A percentile compares a stretch with the other conserved stretches of the same genome.
phyloP scores from a whole-genome alignment of 2,329 filamentous ascomycete species.

The Fusarium sp. region DNA sequence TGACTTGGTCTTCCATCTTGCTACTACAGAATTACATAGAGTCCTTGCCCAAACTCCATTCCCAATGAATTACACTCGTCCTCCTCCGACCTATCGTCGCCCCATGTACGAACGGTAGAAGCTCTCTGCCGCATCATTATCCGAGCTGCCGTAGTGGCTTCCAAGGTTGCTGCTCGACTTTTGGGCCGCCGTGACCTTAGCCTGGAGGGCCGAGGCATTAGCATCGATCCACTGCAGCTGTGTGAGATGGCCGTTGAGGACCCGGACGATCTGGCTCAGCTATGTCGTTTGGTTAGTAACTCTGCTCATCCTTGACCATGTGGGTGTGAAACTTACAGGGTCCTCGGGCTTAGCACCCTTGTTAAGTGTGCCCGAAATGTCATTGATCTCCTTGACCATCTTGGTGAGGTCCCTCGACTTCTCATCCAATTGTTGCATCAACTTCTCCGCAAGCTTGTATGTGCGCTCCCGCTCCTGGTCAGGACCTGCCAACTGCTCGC shows the following conservation, averaged over 20 bases:
- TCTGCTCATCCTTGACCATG: slow-evolving; percentile 15
- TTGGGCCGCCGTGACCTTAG: slow-evolving; percentile 85
- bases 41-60: slow-evolving; percentile 44
- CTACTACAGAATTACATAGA: slow-evolving; percentile 25
- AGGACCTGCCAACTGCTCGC: slow-evolving; percentile 83
- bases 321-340: slow-evolving; percentile 70
- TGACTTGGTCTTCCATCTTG: slow-evolving; percentile 29
- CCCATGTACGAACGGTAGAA: slow-evolving; percentile 93
- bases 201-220: slow-evolving; percentile 82
- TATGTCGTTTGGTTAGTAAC: slow-evolving; percentile 56
- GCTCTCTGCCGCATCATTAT: slow-evolving; percentile 82
- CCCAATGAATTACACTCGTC: slow-evolving; percentile 30
- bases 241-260: slow-evolving; percentile 91
- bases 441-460: slow-evolving; percentile 94
- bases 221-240: slow-evolving; percentile 95
- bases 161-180: slow-evolving; percentile 77
- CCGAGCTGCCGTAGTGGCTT: slow-evolving; percentile 68
- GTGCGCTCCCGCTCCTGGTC: slow-evolving; percentile 97
- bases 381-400: slow-evolving; percentile 99
- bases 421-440: slow-evolving; percentile 90
- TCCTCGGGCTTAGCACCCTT: slow-evolving; percentile 91
- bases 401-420: slow-evolving; percentile 92
- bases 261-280: slow-evolving; percentile 94
- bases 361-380: slow-evolving; percentile 87
- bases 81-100: slow-evolving; percentile 63